Evolutionary conservation across 2,329 filamentous ascomycete species (phyloP), one percentile per base, ranked within the genome.

Genomic region (Trichoderma koningiopsis): DNA sequence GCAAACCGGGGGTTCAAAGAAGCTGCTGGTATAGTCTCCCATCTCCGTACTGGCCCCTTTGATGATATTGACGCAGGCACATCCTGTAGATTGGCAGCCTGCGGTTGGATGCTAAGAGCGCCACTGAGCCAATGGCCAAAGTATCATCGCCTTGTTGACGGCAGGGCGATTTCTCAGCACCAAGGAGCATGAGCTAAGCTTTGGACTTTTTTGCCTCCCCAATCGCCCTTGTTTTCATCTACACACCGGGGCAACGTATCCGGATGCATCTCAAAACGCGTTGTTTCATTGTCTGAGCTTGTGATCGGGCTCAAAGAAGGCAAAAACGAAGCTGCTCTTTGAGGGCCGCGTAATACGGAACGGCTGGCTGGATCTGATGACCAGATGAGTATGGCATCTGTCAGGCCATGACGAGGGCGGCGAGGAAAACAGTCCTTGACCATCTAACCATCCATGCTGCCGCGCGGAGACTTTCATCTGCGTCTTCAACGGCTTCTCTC

Each of bases 1-100:
- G 61, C 19, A 64, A 64, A 35, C 61, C 56, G 61, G 61, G 61
- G 61, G 49, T 64, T 64, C 49, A 55, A 27, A 53, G 61, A 64
- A 35, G 33, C 33, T 35, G 52, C 19, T 55, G 14, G 7, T 24
- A 24, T 24, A 24, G 19, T 43, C 16, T 43, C 37, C 37, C 24
- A 11, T 43, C 16, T 43, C 37, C 37, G 16, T 47, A 11, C 24
- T 56, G 31, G 55, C 55, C 56, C 53, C 53, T 29, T 66, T 37
- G 27, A 43, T 43, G 19, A 43, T 43, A n/a, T 43, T 16, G 58
- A 57, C 52, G 52, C 49, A 65, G 62, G 62, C 62, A 65, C 27
- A 29, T 22, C 11, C 57, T 40, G 19, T 27, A 19, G 57, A n/a
- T 22, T 59, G 57, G 29, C 19, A n/a, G 33, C 57, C 22, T 43